These are phyloP conservation scores for Astrocystis sublimbata DNA, from an alignment of 495 filamentous ascomycete species.

Conservation along the genomic window DNA sequence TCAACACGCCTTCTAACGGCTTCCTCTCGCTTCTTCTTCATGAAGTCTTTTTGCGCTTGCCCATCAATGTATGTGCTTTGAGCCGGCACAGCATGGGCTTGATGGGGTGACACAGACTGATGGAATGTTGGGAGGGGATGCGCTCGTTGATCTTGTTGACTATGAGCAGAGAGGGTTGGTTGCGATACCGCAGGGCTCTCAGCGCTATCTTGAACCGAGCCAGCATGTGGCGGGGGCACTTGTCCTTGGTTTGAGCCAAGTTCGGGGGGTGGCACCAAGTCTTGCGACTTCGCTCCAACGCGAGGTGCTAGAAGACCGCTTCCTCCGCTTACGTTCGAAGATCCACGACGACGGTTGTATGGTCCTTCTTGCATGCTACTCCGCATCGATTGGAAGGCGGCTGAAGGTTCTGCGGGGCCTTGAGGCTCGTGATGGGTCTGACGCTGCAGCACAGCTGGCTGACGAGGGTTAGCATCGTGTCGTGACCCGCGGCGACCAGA, in stretches of 20 bases:
- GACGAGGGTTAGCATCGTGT: constrained; percentile 64
- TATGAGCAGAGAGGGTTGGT: constrained; percentile 43
- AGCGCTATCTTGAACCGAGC: constrained; percentile 46
- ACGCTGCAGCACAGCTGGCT: constrained; percentile 81
- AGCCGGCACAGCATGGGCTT: constrained; percentile 48
- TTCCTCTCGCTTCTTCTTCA: constrained; percentile 77
- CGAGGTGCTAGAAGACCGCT: constrained; percentile 67
- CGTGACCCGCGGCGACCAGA: constrained; percentile 72
- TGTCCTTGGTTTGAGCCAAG: constrained; percentile 34
- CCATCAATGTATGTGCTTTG: constrained; percentile 38
- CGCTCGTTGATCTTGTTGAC: constrained; percentile 33
- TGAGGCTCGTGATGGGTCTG: constrained; percentile 55
- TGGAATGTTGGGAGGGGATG: constrained; percentile 48
- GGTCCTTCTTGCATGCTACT: constrained; percentile 66
- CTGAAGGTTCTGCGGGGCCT: constrained; percentile 84
- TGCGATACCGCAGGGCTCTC: constrained; percentile 51
- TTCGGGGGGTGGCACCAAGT: constrained; percentile 43
- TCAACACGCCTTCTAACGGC: constrained; percentile 78
- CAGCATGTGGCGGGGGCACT: constrained; percentile 42
- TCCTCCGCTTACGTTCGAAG: constrained; percentile 93
- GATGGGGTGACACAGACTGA: constrained; percentile 51
- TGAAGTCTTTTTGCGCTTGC: constrained; percentile 71
- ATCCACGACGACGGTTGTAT: constrained; percentile 79
- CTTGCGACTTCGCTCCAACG: constrained; percentile 42
- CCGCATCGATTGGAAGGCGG: constrained; percentile 85